A percentile compares a stretch with the other conserved stretches of the same genome.
phyloP scores from a whole-genome alignment of 768 basidiomycete genomes.

The Russula dissimulans region DNA sequence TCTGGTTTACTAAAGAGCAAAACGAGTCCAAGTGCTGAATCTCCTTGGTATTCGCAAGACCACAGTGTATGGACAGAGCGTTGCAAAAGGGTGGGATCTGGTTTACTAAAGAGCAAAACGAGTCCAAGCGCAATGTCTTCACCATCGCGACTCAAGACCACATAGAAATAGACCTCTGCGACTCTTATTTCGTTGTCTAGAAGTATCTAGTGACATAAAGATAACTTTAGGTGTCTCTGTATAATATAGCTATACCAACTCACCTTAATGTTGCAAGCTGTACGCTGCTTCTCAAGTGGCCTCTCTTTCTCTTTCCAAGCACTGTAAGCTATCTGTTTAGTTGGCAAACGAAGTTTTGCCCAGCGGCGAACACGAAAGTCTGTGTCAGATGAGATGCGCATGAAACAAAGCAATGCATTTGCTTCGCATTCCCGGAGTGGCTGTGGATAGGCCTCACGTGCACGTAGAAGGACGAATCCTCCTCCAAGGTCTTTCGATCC shows the following conservation, averaged over 20 bases:
- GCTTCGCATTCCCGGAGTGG: background rate
- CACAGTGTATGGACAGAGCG: background rate
- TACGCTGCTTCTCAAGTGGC: background rate
- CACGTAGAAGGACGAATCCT: background rate
- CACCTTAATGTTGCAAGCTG: background rate
- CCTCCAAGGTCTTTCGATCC: background rate
- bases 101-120: background rate
- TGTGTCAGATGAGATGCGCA: background rate
- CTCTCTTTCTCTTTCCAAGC: background rate
- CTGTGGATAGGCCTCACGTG: background rate
- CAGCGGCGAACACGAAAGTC: background rate
- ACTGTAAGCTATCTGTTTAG: background rate
- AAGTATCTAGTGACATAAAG: background rate
- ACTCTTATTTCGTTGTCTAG: background rate
- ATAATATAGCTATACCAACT: background rate
- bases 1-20: background rate
- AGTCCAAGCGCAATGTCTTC: background rate
- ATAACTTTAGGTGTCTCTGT: too few species aligned
- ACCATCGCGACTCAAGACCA: background rate
- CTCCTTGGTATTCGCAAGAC: background rate
- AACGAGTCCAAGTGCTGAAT: background rate
- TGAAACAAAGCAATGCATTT: background rate
- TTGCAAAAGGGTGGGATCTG: background rate
- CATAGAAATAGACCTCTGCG: background rate
- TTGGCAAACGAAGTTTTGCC: background rate